Base-by-base conservation (phyloP, 2,329 filamentous ascomycete species). In the Allantophomopsis lycopodina region DNA sequence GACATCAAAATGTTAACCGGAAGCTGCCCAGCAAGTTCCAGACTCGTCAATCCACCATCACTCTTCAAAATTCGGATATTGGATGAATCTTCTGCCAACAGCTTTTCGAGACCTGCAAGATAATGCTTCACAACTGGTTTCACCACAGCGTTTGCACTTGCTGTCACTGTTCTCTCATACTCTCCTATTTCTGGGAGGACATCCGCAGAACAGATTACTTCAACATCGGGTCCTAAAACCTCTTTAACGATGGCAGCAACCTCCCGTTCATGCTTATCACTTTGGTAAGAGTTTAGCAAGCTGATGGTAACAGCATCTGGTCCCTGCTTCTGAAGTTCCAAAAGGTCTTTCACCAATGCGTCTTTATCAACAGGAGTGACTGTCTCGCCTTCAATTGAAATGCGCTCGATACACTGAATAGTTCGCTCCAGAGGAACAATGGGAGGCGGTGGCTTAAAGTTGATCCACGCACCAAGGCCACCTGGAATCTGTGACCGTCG, bases 1-100 rank as follows among this genome's bases (percentile, higher is more conserved):
- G 63, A 66, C 63, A 68, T 68, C 13, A 68, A 50, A 28, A 68
- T 62, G 37, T 62, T 63, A n/a, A 68, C 65, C 0, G 65, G 65
- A 2, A 64, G 48, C 39, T 68, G 58, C 1, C 60, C 61, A 1
- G 64, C 65, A 12, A 67, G 52, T 2, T 57, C 52, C 2, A 66
- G 48, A 12, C 63, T 65, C 0, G 64, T 68, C 36, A 68, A 47
- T 5, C 65, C 64, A 5, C 65, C 65, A 43, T 69, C 65, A 13
- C 62, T 66, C 46, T 68, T 69, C 20, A 69, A 53, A 12, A 69
- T 64, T 11, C 64, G 61, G n/a, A 68, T 62, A 0, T 54, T 61
- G 35, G 63, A 54, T 10, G 58, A 65, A 35, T 68, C 63, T 0
- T 52, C 46, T 3, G 51, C 50, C 5, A 68, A 58, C 28, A 57